A percentile compares a stretch with the other conserved stretches of the same genome.
Evolutionary conservation across 257 asterid genomes (phyloP).

Genomic region (Petrea volubilis): DNA sequence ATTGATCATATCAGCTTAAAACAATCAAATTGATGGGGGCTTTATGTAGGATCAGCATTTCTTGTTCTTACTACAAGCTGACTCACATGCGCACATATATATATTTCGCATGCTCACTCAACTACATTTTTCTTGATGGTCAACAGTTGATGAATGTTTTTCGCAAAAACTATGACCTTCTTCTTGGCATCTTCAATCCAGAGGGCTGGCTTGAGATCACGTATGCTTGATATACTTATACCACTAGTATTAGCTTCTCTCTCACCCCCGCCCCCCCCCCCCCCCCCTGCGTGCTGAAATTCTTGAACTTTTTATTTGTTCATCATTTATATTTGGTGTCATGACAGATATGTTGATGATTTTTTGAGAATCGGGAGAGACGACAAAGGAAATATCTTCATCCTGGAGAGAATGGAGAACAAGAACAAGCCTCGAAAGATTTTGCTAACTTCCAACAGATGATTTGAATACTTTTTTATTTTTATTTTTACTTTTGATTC

Average conservation of each 20-base stretch:
- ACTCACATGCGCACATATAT: no score
- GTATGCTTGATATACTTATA: constrained; percentile 39
- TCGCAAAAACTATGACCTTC: constrained; percentile 73
- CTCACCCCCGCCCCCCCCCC: no score
- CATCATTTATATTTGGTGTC: constrained; percentile 13
- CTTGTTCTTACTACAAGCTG: no score
- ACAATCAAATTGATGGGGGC: no score
- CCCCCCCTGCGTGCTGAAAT: neutral
- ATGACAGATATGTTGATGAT: constrained; percentile 73
- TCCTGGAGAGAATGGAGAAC: constrained; percentile 41
- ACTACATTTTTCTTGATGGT: constrained; percentile 9
- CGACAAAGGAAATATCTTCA: constrained; percentile 78
- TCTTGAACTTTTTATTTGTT: neutral
- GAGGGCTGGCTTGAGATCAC: constrained; percentile 95
- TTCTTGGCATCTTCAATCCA: constrained; percentile 81
- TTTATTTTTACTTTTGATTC: neutral
- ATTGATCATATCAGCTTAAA: no score
- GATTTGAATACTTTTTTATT: neutral
- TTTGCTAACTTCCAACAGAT: neutral
- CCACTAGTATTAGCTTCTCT: constrained; percentile 11
- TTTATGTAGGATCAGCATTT: no score
- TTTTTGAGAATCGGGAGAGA: constrained; percentile 84
- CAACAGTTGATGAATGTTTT: constrained; percentile 83
- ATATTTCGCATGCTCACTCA: neutral
- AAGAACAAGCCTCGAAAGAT: constrained; percentile 7